Evolutionary conservation across 148 eudicot genomes (phyloP), one percentile per base, ranked within the genome.

Genomic region (Talinum fruticosum): DNA sequence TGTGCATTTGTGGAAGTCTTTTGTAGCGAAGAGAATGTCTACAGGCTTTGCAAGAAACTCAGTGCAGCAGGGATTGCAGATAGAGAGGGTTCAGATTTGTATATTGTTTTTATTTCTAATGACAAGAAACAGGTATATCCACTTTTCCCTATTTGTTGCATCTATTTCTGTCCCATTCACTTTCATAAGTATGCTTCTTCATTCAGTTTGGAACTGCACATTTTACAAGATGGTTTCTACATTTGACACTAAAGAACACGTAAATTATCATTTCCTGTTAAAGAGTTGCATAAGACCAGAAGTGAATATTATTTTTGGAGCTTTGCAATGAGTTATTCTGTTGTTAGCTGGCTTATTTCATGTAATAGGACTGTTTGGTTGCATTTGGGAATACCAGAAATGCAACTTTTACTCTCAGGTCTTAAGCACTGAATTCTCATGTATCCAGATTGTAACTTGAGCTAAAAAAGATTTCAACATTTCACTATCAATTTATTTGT

Each of bases 21-120:
- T 80, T 79, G 77, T 29, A 94, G 98, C 49, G 98, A 94, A 81
- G 98, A 94, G 88, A 94, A 94, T 77, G 93, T 90, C 34, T 94
- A 94, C 80, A 69, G 81, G 73, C 94, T 94, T 65, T 89, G 91
- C 90, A 88, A 89, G 84, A 90, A 85, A 79, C 82, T 94, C 7
- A 76, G 80, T 47, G 69, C 88, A 68, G 81, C 82, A 53, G 93
- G 92, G 75, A 45, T 79, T 34, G 91, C 89, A 53, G 84, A 87
- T 49, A 67, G 85, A 15, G 83, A 92, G 75, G 89, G 86, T 70
- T 90, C 97, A 53, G 96, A 94, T 81, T 89, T 94, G 26, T 90
- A 78, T 84, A 92, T 89, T 75, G 89, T 89, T 74, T 90, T 94
- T 83, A 92, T 94, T 78, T 94, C 98, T 77, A 94, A 94, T 83